These are phyloP conservation scores for Dactylonectria macrodidyma DNA, from an alignment of 2,329 filamentous ascomycete species.

Conservation along the genomic window DNA sequence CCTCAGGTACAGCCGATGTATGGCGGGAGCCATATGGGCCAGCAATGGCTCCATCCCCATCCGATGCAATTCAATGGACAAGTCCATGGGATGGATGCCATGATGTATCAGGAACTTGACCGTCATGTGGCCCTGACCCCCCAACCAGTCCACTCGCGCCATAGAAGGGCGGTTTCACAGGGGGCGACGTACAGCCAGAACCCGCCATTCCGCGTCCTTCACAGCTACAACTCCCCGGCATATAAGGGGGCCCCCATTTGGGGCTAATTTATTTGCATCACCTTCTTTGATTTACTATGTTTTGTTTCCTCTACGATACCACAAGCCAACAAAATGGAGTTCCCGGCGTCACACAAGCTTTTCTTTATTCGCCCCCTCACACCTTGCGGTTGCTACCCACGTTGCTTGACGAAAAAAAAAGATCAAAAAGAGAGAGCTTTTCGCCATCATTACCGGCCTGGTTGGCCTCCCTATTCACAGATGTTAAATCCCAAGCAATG, in stretches of 20 bases:
- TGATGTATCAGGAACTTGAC: conserved; percentile 41
- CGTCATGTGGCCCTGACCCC: conserved; percentile 32
- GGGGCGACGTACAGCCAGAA: conserved; percentile 38
- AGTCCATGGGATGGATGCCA: conserved; percentile 35
- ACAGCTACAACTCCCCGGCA: conserved; percentile 72
- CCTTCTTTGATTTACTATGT: conserved; percentile 5
- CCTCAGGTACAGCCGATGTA: conserved; percentile 3
- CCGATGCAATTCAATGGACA: conserved; percentile 3
- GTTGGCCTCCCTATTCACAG: conserved; percentile 1
- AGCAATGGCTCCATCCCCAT: conserved; percentile 18
- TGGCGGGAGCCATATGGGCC: neutral
- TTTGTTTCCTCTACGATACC: conserved; percentile 36
- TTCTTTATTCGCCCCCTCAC: neutral
- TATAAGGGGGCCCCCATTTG: conserved; percentile 70
- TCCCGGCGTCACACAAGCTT: conserved; percentile 15
- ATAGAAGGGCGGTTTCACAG: conserved; percentile 36
- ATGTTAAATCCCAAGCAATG: neutral
- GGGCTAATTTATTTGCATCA: conserved; percentile 54
- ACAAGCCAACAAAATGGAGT: conserved; percentile 22
- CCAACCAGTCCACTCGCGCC: conserved; percentile 20
- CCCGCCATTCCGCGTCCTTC: conserved; percentile 66
- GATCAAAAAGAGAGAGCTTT: neutral
- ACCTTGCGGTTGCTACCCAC: conserved; percentile 1
- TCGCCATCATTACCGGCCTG: conserved; percentile 1
- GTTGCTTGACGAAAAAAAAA: neutral